Conservation (phyloP, 148 eudicot genomes). For the Spergularia bocconei region DNA sequence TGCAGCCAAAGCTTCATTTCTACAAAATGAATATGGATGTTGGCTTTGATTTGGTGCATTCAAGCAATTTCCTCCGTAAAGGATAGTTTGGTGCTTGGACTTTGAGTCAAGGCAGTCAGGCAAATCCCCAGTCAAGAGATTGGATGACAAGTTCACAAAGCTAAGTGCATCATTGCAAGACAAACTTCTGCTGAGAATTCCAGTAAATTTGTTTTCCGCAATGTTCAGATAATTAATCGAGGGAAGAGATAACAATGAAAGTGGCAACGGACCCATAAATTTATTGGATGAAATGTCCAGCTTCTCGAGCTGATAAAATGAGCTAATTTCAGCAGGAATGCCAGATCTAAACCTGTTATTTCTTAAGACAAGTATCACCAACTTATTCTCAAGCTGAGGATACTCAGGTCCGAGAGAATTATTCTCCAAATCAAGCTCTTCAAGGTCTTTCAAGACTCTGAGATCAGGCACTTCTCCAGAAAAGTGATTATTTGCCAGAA, state of each 20-base stretch:
- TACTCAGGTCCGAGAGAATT: constrained; percentile 69
- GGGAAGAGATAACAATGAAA: constrained; percentile 55
- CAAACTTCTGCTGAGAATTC: constrained; percentile 41
- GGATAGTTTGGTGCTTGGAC: constrained; percentile 31
- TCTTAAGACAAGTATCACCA: constrained; percentile 49
- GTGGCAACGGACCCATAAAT: constrained; percentile 72
- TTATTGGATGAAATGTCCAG: constrained; percentile 70
- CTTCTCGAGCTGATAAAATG: constrained; percentile 55
- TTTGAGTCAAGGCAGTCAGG: constrained; percentile 53
- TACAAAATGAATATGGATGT: constrained; percentile 55
- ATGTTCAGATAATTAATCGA: constrained; percentile 57
- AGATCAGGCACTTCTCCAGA: constrained; percentile 75
- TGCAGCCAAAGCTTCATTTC: constrained; percentile 85
- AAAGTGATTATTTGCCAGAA: constrained; percentile 61
- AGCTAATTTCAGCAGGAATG: constrained; percentile 50
- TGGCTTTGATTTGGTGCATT: constrained; percentile 41
- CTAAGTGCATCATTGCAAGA: constrained; percentile 52
- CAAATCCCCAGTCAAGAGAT: constrained; percentile 59
- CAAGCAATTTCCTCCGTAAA: constrained; percentile 62
- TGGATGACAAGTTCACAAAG: constrained; percentile 67
- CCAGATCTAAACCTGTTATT: constrained; percentile 63
- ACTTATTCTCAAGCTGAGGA: constrained; percentile 55
- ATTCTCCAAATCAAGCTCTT: constrained; percentile 64
- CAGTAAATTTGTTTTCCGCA: constrained; percentile 61
- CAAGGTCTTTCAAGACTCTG: constrained; percentile 51